Evolutionary conservation across 2,329 filamentous ascomycete species (phyloP), one percentile per base, ranked within the genome.

Genomic region (Sarocladium oryzae): DNA sequence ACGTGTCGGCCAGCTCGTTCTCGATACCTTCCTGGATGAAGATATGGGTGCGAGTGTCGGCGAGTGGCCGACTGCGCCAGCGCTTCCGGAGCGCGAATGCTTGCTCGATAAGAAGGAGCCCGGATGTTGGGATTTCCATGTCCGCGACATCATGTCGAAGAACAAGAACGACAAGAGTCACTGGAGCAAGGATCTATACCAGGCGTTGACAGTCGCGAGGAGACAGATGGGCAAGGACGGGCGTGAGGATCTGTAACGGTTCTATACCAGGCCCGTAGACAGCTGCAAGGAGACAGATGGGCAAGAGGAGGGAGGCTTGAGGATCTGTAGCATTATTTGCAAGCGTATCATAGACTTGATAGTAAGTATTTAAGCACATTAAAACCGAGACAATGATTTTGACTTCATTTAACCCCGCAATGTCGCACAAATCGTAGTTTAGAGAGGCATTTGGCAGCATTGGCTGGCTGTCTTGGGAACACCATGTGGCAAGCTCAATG

Each of bases 21-120:
- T 78, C 30, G 84, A 87, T 60, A 82, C 75, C 54, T 87, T 86
- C 60, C 67, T 87, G n/a, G 83, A 87, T 59, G 74, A 77, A 55
- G 73, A 78, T 52, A 82, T 84, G 73, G 81, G 82, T 36, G 82
- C 82, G 2, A 68, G 69, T 21, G 56, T 75, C 16, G 78, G 79
- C 0, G 66, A 79, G 55, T 85, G 80, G 80, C 81, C 81, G 0
- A 68, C 56, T 20, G 58, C 56, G 18, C 56, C 59, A 4, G 65
- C 65, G 46, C 58, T 62, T 35, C 62, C 62, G 21, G 68, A 71
- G 18, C 58, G 58, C 51, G 56, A 64, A 45, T 79, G 74, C 41
- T 62, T 58, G 36, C 56, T 56, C 15, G 61, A 57, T 2, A 65
- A 60, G 13, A 54, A 55, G 16, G 67, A 66, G 1, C 76, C 80